Evolutionary conservation across 768 basidiomycete species (phyloP).

Genomic region (Boletus reticuloceps): DNA sequence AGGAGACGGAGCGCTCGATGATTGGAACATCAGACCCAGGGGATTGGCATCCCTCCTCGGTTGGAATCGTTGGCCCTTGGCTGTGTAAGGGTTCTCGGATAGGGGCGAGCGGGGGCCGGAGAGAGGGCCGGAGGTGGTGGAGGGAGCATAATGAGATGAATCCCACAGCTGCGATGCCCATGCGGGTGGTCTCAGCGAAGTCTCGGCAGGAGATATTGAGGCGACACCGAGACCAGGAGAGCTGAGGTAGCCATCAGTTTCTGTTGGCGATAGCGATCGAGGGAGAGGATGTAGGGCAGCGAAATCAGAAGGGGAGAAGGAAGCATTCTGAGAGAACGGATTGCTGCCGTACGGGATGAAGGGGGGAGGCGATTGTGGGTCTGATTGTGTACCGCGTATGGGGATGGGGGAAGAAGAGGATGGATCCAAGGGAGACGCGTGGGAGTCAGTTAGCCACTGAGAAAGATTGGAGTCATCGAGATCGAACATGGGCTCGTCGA

Average conservation of each 20-base stretch:
- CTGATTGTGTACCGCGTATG: conserved; percentile 48
- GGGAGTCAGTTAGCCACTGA: conserved; percentile 66
- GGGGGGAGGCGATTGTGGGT: conserved; percentile 42
- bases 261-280: conserved; percentile 57
- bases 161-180: conserved; percentile 74
- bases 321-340: conserved; percentile 45
- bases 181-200: conserved; percentile 52
- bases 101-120: conserved; percentile 45
- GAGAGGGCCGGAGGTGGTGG: conserved; percentile 42
- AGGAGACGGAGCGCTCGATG: conserved; percentile 67
- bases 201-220: conserved; percentile 63
- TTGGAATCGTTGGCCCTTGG: conserved; percentile 37
- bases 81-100: conserved; percentile 41
- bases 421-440: conserved; percentile 33
- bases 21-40: conserved; percentile 60
- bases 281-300: conserved; percentile 63
- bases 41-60: conserved; percentile 42
- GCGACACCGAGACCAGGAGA: conserved; percentile 43
- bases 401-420: conserved; percentile 60
- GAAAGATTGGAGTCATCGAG: conserved; percentile 42
- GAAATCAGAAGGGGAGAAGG: conserved; percentile 61
- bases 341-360: conserved; percentile 50
- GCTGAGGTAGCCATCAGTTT: conserved; percentile 46
- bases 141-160: conserved; percentile 42
- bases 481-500: conserved; percentile 39